Base-by-base conservation (phyloP, 2,329 filamentous ascomycete species). In the Drechslerella coelobrocha region DNA sequence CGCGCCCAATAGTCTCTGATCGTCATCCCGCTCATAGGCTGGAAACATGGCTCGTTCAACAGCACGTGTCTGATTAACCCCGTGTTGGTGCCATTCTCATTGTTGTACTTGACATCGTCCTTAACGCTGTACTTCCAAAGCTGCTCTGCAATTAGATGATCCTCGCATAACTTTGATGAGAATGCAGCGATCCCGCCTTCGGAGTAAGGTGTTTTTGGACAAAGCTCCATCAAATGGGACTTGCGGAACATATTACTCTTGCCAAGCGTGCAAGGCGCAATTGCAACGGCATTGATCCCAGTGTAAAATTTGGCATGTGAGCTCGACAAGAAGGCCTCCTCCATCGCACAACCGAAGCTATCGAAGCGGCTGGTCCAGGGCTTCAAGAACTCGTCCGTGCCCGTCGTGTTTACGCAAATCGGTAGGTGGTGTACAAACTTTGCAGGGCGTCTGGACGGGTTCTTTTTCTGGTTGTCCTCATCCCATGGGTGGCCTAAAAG, bases 231-330 rank as follows among this genome's bases (percentile, higher is more conserved):
- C 34, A 99, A 86, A 76, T 99, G 93, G 0, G 91, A 90, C 72
- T 89, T 90, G 68, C 94, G 89, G 80, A 97, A 99, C 92, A 99
- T 97, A 81, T 95, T 97, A 76, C 91, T 96, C 81, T 99, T 99
- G 54, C 94, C 94, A 21, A 97, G 89, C 65, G 96, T 89, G 79
- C 94, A 99, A 7, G 95, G 94, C 0, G 94, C 94, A 56, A 97
- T 81, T 2, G 89, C 84, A 14, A 97, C 91, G 0, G 91, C 90
- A 79, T 97, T 97, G 83, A 99, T 99, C 72, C 93, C 94, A 7
- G 89, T 89, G 81, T 99, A 99, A 83, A 99, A 97, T 78, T 99
- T 99, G 75, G 92, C 91, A 78, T 99, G 94, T 0, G 91, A 87
- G 0, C 92, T 94, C 0, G 91, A 88, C 84, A 99, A 89, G 81